These are phyloP conservation scores for Talaromyces albobiverticillius DNA, from an alignment of 2,329 filamentous ascomycete genomes.

Conservation along the genomic window DNA sequence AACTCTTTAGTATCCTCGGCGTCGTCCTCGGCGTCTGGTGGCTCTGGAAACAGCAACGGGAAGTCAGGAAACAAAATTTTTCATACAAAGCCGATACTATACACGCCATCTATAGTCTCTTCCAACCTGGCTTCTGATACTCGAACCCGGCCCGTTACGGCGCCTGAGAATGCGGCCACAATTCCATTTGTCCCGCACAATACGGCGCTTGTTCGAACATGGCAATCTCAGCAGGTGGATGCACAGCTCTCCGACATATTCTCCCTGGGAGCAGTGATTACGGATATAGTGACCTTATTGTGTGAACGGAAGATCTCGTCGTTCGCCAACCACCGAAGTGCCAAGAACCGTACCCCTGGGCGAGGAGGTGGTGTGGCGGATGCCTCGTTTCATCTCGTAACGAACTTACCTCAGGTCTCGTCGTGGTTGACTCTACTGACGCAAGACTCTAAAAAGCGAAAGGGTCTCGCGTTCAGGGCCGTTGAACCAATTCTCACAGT, in stretches of 20 bases:
- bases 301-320: conserved; percentile 56
- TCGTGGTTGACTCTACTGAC: conserved; percentile 55
- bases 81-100: conserved; percentile 26
- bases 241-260: conserved; percentile 53
- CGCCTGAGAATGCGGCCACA: conserved; percentile 27
- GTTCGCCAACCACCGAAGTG: conserved; percentile 54
- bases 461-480: conserved; percentile 36
- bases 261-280: conserved; percentile 56
- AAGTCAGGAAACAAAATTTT: conserved; percentile 12
- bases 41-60: conserved; percentile 17
- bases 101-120: conserved; percentile 33
- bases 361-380: conserved; percentile 52
- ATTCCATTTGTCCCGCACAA: conserved; percentile 15
- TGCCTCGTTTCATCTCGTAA: conserved; percentile 54
- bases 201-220: conserved; percentile 33
- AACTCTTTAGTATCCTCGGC: conserved; percentile 23
- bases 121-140: conserved; percentile 21
- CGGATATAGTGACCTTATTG: conserved; percentile 60
- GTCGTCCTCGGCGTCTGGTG: conserved; percentile 31
- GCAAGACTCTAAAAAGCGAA: conserved; percentile 44
- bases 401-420: conserved; percentile 53
- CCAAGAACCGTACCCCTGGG: conserved; percentile 49
- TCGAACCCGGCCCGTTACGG: conserved; percentile 24
- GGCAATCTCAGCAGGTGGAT: conserved; percentile 36
- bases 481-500: conserved; percentile 38